A percentile compares a stretch with the other conserved stretches of the same genome.
Evolutionary conservation across 371 early-diverging fungal genomes (phyloP).

Genomic region (Mucor ambiguus): DNA sequence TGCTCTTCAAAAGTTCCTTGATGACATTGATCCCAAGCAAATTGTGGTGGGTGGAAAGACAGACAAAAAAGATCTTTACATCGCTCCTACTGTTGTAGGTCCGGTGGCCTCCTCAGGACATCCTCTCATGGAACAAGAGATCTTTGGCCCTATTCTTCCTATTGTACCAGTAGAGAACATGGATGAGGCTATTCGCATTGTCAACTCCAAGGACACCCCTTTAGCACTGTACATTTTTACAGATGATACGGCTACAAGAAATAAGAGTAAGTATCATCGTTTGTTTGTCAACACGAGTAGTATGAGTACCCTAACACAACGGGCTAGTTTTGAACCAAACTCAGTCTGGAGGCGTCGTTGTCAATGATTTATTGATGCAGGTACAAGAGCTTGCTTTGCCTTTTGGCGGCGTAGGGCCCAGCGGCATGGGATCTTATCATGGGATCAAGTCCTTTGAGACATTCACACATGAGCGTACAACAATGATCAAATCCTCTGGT

Average conservation of each 20-base stretch:
- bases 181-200: constrained; percentile 73
- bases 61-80: constrained; percentile 59
- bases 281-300: background rate
- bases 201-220: constrained; percentile 76
- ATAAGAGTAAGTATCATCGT: constrained; percentile 26
- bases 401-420: constrained; percentile 86
- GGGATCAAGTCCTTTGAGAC: constrained; percentile 77
- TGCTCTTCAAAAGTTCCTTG: constrained; percentile 62
- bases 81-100: constrained; percentile 69
- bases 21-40: constrained; percentile 39
- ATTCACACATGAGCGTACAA: constrained; percentile 69
- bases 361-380: constrained; percentile 77
- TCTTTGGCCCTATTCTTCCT: constrained; percentile 89
- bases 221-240: constrained; percentile 72
- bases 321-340: constrained; percentile 46
- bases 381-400: constrained; percentile 60
- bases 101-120: constrained; percentile 54
- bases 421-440: constrained; percentile 86
- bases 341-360: constrained; percentile 66
- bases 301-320: background rate
- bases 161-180: constrained; percentile 74
- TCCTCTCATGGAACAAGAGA: constrained; percentile 72
- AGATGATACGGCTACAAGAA: constrained; percentile 33
- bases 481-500: constrained; percentile 54
- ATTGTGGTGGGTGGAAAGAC: constrained; percentile 60